Base-by-base conservation (phyloP, 768 basidiomycete species). In the Fomitopsis serialis region DNA sequence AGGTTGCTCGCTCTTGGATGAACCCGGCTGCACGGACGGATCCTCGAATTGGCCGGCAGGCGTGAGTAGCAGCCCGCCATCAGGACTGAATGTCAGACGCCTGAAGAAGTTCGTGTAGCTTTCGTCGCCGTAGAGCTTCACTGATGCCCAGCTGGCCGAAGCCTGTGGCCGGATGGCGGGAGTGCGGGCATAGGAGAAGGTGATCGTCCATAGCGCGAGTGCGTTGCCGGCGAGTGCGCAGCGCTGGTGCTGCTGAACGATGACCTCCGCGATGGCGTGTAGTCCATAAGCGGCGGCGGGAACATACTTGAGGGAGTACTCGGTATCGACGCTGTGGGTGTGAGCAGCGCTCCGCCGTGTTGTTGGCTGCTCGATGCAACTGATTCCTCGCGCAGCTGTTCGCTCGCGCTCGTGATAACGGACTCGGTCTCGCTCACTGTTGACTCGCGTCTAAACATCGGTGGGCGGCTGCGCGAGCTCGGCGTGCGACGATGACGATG, bases 31-130 rank as follows among this genome's bases (percentile, higher is more conserved):
- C 47, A 80, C 82, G 13, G 88, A 82, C 3, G 92, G 89, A 67
- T 98, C 96, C 66, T 98, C 95, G 62, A 97, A 98, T 65, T 96
- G 91, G 0, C 97, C 97, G 1, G 97, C 96, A 0, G 97, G 97
- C 0, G 97, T 98, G 59, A 98, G 74, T 43, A 99, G 77, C 34
- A 99, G 74, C 10, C 87, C 91, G 0, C 97, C 97, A 66, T 99
- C 97, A 1, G 96, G 92, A 51, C 92, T 93, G 71, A 98, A 99
- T 11, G 88, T 87, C 55, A 99, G 74, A 34, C 97, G 80, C 25
- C 97, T 76, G 78, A 98, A 99, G 74, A 98, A 99, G 61, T 95
- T 93, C 3, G 92, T 93, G 63, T 83, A 92, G 60, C 85, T 90
- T 68, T 98, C 95, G 68, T 98, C 96, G 44, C 95, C 93, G 63